Base-by-base conservation (phyloP, 805 yeast genomes). In the Cephaloascus fragrans region DNA sequence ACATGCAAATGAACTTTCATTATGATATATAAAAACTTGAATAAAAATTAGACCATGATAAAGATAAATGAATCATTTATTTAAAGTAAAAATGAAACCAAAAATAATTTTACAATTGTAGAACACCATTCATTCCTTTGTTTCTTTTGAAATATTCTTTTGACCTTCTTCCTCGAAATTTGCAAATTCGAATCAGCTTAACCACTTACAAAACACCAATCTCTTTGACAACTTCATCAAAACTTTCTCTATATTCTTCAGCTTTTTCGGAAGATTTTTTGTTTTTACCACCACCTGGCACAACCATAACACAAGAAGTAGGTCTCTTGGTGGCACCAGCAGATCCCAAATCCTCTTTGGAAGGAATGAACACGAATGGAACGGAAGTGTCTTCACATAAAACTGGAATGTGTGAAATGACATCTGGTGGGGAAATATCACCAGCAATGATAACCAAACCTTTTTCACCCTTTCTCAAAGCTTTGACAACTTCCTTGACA, bases 281-380 rank as follows among this genome's bases (percentile, higher is more conserved):
- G 55, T 84, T 75, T 62, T 78, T 77, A 44, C 89, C 88, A 41
- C 95, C 95, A 42, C 96, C 96, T 52, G 99, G 98, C 40, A 89
- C 93, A 51, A 93, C 77, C 87, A 93, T 86, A 23, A 93, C 96
- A 61, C 95, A 89, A 31, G 97, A 87, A 31, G 99, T 93, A 51
- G 98, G 97, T 73, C 99, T 83, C 73, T 93, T 93, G 41, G 98
- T 93, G 45, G 97, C 95, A 57, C 97, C 97, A 19, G 99, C 98
- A 46, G 95, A 84, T 28, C 99, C 99, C 49, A 93, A 75, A 59
- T 93, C 97, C 69, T 93, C 97, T 67, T 93, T 93, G 37, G 97
- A 88, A 53, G 98, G 98, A 46, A 93, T 77, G 64, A 93, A 93
- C 33, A 90, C 75, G 57, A 71, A 94, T 55, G 97, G 97, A 37